These are phyloP conservation scores for Talaromyces sp. DNA, from an alignment of 2,329 filamentous ascomycete genomes.

Conservation along the genomic window DNA sequence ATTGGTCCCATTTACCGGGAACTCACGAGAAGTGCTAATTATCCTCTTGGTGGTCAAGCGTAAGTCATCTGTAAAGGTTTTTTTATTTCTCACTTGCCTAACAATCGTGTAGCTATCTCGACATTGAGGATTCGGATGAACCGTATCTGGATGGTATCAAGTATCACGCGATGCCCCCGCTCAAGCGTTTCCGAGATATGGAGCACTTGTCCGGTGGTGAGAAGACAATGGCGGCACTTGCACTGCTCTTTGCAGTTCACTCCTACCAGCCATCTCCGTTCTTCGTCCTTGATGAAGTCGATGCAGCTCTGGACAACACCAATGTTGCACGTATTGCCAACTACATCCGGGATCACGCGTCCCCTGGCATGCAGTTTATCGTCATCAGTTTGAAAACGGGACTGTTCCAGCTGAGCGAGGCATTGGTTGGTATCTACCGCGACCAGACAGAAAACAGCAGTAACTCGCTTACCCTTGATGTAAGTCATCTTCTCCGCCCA, in stretches of 20 bases:
- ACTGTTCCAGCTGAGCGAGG: conserved; percentile 94
- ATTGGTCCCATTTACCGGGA: conserved; percentile 94
- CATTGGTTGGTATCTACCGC: conserved; percentile 88
- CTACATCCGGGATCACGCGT: conserved; percentile 90
- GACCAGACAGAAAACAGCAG: conserved; percentile 93
- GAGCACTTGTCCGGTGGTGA: conserved; percentile 95
- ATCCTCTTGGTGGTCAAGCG: conserved; percentile 80
- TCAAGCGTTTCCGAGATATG: conserved; percentile 99
- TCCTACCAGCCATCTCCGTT: conserved; percentile 93
- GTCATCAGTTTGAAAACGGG: conserved; percentile 95
- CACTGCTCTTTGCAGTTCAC: conserved; percentile 94
- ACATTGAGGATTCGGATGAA: conserved; percentile 93
- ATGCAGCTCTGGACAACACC: conserved; percentile 95
- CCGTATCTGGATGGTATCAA: conserved; percentile 95
- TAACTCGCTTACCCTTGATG: conserved; percentile 87
- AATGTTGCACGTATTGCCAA: conserved; percentile 95
- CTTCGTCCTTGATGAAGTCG: conserved; percentile 96
- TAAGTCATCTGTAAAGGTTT: conserved; percentile 24
- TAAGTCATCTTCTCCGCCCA: conserved; percentile 50
- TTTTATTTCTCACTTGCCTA: background rate
- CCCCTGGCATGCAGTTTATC: conserved; percentile 98
- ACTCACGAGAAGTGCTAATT: conserved; percentile 82
- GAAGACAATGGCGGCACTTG: conserved; percentile 96
- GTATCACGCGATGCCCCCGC: conserved; percentile 96
- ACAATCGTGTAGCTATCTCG: conserved; percentile 59